These are phyloP conservation scores for Neolentinus lepideus DNA, from an alignment of 1,284 basidiomycete species.

Conservation along the genomic window DNA sequence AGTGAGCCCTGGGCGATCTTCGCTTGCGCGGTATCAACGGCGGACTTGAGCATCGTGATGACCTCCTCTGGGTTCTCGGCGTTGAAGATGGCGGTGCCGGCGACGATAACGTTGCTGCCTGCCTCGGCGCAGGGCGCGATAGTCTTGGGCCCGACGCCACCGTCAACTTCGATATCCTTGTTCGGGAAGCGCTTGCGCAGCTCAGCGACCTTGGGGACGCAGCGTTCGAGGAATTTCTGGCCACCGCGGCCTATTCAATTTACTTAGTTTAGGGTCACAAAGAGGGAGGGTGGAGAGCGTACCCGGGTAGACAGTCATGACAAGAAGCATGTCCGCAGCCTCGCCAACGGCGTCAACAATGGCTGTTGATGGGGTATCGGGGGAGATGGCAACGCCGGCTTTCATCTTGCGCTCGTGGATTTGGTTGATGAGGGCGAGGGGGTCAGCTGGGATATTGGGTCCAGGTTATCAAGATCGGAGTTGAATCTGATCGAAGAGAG, in stretches of 20 bases:
- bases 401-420: constrained; percentile 81
- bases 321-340: constrained; percentile 87
- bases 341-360: constrained; percentile 80
- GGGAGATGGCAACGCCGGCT: constrained; percentile 92
- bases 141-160: constrained; percentile 91
- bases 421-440: constrained; percentile 64
- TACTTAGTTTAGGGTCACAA: background rate
- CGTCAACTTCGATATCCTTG: constrained; percentile 96
- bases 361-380: constrained; percentile 79
- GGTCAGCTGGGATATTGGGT: constrained; percentile 46
- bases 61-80: constrained; percentile 75
- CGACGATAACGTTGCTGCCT: constrained; percentile 96
- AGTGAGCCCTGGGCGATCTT: constrained; percentile 21
- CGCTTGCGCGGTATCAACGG: constrained; percentile 65
- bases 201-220: constrained; percentile 90
- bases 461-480: background rate
- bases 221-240: constrained; percentile 94
- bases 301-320: constrained; percentile 97
- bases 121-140: constrained; percentile 88
- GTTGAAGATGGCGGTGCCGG: constrained; percentile 93
- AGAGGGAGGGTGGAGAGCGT: constrained; percentile 8
- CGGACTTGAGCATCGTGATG: constrained; percentile 65
- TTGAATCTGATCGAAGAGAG: constrained; percentile 9
- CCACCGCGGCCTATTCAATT: constrained; percentile 71
- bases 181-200: constrained; percentile 86